A percentile compares a stretch with the other conserved stretches of the same genome.
Evolutionary conservation across 495 filamentous ascomycete species (phyloP).

Genomic region (Thozetella sp.): DNA sequence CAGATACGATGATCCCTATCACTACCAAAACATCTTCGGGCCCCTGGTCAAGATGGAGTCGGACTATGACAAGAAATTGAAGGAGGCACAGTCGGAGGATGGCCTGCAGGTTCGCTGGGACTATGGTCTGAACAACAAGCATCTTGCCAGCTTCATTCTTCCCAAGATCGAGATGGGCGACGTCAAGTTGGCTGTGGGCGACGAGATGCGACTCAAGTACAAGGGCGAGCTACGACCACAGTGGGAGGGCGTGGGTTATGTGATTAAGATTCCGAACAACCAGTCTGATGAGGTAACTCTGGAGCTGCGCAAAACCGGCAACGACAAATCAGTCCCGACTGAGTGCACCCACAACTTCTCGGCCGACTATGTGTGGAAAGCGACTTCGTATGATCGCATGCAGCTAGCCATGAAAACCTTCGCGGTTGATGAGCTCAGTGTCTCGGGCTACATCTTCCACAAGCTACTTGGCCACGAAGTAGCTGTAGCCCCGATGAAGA

Average conservation of each 20-base stretch:
- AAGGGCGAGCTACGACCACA: slow-evolving; percentile 90
- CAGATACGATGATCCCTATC: slow-evolving; percentile 96
- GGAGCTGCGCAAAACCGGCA: slow-evolving; percentile 72
- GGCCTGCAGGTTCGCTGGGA: slow-evolving; percentile 94
- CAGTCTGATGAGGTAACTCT: slow-evolving; percentile 98
- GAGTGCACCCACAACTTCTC: slow-evolving; percentile 99
- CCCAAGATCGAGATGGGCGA: slow-evolving; percentile 98
- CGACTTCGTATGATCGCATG: slow-evolving; percentile 99
- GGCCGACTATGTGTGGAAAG: slow-evolving; percentile 99
- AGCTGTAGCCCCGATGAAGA: slow-evolving; percentile 94
- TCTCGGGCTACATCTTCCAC: slow-evolving; percentile 99
- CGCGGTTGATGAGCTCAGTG: slow-evolving; percentile 96
- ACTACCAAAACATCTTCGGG: slow-evolving; percentile 99
- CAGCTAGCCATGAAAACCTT: slow-evolving; percentile 99
- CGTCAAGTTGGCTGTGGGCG: slow-evolving; percentile 96
- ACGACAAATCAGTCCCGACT: slow-evolving; percentile 93
- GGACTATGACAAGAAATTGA: slow-evolving; percentile 99
- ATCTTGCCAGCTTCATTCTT: slow-evolving; percentile 91
- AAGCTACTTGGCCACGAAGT: slow-evolving; percentile 96
- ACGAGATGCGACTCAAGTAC: slow-evolving; percentile 98
- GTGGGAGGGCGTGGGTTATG: slow-evolving; percentile 98
- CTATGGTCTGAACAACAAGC: slow-evolving; percentile 95
- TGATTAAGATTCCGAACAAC: slow-evolving; percentile 99
- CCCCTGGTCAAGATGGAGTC: slow-evolving; percentile 99
- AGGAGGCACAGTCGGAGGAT: slow-evolving; percentile 97